phyloP scores from a whole-genome alignment of 2,329 filamentous ascomycete genomes.

The Paecilomyces variotii region DNA sequence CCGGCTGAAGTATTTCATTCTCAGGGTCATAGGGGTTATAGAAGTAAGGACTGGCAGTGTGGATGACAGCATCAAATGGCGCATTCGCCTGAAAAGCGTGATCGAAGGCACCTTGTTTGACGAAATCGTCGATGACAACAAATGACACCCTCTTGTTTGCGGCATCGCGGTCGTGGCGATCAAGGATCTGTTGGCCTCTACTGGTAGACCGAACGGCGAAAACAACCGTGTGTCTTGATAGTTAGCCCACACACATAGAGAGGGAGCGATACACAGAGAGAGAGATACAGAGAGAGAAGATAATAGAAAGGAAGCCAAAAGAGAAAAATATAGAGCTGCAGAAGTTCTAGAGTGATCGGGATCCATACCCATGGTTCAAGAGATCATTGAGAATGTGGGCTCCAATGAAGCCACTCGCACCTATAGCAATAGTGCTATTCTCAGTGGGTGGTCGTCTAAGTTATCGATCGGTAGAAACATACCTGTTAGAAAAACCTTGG shows the following conservation, averaged over 20 bases:
- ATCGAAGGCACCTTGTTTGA: conserved; percentile 61
- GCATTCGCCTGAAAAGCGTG: conserved; percentile 53
- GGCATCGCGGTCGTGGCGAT: conserved; percentile 39
- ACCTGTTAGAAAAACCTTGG: conserved; percentile 34
- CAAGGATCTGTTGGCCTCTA: conserved; percentile 54
- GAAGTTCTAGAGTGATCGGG: not conserved
- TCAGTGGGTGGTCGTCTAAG: not conserved
- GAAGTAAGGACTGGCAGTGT: conserved; percentile 69
- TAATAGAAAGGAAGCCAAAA: not conserved
- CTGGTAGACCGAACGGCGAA: conserved; percentile 54
- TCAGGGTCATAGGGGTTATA: conserved; percentile 63
- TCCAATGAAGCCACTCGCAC: conserved; percentile 58
- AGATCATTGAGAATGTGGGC: conserved; percentile 56
- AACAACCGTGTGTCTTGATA: conserved; percentile 49
- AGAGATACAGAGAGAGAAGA: not conserved
- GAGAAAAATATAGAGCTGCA: not conserved
- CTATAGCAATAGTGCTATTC: conserved; percentile 17
- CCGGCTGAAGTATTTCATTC: conserved; percentile 53
- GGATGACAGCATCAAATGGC: conserved; percentile 64
- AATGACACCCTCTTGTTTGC: conserved; percentile 54
- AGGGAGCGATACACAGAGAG: no score
- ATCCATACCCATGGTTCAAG: conserved; percentile 41
- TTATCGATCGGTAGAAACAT: conserved; percentile 3
- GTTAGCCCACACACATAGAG: not conserved
- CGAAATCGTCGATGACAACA: conserved; percentile 65